Conservation (phyloP, 371 early-diverging fungal species). For the Mortierella sp. region DNA sequence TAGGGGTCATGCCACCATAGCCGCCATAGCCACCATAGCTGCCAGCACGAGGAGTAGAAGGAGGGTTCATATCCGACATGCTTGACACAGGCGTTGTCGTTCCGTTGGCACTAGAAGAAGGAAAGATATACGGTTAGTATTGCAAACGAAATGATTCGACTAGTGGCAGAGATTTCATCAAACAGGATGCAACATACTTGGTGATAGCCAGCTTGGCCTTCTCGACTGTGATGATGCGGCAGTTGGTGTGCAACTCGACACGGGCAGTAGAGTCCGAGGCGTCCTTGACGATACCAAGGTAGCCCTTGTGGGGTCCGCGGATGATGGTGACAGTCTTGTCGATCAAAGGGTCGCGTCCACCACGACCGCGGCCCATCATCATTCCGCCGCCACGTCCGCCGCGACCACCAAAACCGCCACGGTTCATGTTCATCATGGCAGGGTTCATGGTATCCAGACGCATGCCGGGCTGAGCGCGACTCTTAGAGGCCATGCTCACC, state of each 20-base stretch:
- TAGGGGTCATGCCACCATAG: constrained; percentile 52
- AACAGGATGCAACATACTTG: constrained; percentile 40
- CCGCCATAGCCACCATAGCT: constrained; percentile 54
- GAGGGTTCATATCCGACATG: constrained; percentile 35
- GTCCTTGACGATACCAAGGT: constrained; percentile 97
- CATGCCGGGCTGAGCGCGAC: constrained; percentile 47
- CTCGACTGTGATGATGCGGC: constrained; percentile 82
- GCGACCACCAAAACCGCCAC: constrained; percentile 45
- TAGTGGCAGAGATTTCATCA: neutral
- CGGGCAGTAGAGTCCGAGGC: constrained; percentile 82
- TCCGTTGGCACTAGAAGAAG: constrained; percentile 33
- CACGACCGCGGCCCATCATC: constrained; percentile 74
- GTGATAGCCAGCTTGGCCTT: constrained; percentile 77
- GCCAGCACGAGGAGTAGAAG: constrained; percentile 39
- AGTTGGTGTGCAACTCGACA: constrained; percentile 96
- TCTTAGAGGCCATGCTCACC: constrained; percentile 58
- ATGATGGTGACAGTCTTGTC: constrained; percentile 91
- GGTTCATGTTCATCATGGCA: constrained; percentile 56
- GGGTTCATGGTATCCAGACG: constrained; percentile 52
- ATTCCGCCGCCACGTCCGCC: constrained; percentile 70
- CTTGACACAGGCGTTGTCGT: constrained; percentile 48
- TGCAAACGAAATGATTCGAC: neutral
- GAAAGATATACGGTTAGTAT: neutral
- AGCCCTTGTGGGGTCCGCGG: constrained; percentile 97
- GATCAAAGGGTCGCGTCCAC: constrained; percentile 84